phyloP scores from a whole-genome alignment of 2,329 filamentous ascomycete genomes.

The Pseudovirgaria hyperparasitica region DNA sequence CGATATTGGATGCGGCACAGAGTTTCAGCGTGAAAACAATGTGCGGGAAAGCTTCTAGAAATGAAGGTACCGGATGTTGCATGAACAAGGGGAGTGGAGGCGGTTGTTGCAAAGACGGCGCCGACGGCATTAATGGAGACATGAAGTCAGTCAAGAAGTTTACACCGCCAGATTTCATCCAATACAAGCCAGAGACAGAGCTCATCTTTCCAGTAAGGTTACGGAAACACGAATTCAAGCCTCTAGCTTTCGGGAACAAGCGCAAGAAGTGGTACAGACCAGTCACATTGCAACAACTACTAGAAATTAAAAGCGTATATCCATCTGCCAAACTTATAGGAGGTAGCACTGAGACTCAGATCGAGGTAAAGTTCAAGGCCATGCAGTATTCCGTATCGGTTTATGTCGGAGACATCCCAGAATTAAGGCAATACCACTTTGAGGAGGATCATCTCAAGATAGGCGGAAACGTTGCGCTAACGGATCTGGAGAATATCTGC shows the following conservation, averaged over 20 bases:
- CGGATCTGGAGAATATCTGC: conserved; percentile 78
- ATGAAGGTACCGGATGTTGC: conserved; percentile 58
- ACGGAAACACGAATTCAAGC: conserved; percentile 68
- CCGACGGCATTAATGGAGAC: conserved; percentile 25
- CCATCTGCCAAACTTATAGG: conserved; percentile 89
- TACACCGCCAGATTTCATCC: conserved; percentile 80
- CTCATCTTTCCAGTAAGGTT: conserved; percentile 86
- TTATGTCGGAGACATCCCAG: conserved; percentile 84
- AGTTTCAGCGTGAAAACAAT: conserved; percentile 57
- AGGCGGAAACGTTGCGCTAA: conserved; percentile 84
- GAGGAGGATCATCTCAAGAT: conserved; percentile 76
- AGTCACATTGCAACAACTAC: conserved; percentile 69
- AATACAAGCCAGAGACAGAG: conserved; percentile 87
- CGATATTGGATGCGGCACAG: conserved; percentile 87
- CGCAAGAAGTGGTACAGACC: conserved; percentile 88
- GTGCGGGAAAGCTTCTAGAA: conserved; percentile 43
- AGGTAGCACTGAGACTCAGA: conserved; percentile 93
- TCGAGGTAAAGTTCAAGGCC: conserved; percentile 96
- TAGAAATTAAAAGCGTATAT: conserved; percentile 79
- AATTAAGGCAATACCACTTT: conserved; percentile 71
- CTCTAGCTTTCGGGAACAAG: conserved; percentile 87
- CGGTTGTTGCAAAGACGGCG: conserved; percentile 28
- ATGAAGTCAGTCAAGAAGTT: conserved; percentile 46
- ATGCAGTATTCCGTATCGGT: conserved; percentile 83
- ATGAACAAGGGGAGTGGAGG: conserved; percentile 44